Percentiles rank a stretch among this genome's conserved stretches.
Conservation (phyloP, 306 rosid species). For the Cyamopsis tetragonoloba region DNA sequence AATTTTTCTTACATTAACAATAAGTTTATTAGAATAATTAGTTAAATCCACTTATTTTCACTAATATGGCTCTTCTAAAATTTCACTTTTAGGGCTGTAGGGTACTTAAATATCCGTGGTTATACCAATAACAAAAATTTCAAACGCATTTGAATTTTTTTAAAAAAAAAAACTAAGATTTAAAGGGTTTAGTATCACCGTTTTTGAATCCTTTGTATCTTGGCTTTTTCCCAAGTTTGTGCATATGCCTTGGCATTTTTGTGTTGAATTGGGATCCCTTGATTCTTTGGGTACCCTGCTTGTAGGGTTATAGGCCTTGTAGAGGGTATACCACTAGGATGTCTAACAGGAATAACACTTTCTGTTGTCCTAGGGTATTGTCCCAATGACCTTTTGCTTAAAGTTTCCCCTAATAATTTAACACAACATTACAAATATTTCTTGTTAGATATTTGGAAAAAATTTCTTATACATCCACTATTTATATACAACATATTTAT, state of each 20-base stretch:
- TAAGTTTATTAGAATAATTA: no score
- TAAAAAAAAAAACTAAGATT: no score
- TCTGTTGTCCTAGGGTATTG: slow-evolving; percentile 27
- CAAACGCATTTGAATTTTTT: no score
- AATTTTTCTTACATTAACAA: slow-evolving; percentile 13
- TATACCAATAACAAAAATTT: no score
- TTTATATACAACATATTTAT: no score
- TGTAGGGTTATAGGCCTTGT: slow-evolving; percentile 26
- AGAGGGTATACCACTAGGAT: slow-evolving; percentile 28
- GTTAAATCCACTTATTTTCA: background rate
- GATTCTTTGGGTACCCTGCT: slow-evolving; percentile 28
- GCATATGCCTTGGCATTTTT: slow-evolving; percentile 35
- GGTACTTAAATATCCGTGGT: no score
- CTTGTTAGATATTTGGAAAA: no score
- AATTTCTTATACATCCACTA: no score
- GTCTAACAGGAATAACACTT: slow-evolving; percentile 23
- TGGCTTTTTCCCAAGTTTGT: slow-evolving; percentile 65
- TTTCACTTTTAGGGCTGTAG: no score
- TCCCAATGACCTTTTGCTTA: slow-evolving; percentile 33
- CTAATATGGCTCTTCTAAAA: background rate
- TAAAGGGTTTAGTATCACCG: slow-evolving; percentile 44
- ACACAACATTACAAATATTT: background rate
- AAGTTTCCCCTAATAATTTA: slow-evolving; percentile 35
- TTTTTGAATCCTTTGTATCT: slow-evolving; percentile 47
- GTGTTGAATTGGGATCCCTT: slow-evolving; percentile 7